phyloP scores from a whole-genome alignment of 192 early-diverging fungal species.

The Fimicolochytrium jonesii region DNA sequence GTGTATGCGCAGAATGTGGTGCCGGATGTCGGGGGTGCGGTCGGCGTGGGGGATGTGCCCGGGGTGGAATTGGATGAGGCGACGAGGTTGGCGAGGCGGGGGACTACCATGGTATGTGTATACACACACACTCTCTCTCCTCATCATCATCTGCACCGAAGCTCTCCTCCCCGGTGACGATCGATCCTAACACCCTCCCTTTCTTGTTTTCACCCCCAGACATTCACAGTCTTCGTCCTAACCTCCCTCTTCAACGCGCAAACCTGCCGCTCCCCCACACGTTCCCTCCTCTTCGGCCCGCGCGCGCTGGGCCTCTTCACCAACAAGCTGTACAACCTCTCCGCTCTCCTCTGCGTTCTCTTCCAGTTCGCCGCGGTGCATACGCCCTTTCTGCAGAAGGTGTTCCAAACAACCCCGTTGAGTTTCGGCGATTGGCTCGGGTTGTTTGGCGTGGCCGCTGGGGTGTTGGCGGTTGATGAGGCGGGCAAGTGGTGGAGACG shows the following conservation, averaged over 20 bases:
- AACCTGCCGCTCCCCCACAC: conserved; percentile 80
- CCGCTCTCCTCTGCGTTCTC: conserved; percentile 71
- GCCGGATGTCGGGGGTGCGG: conserved; percentile 66
- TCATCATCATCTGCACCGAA: background rate
- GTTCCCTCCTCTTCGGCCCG: conserved; percentile 60
- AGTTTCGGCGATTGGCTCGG: conserved; percentile 66
- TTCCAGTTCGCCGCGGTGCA: conserved; percentile 89
- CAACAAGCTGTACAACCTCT: conserved; percentile 87
- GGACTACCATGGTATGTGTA: conserved; percentile 82
- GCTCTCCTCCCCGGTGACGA: too few species aligned
- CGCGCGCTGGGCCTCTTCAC: conserved; percentile 76
- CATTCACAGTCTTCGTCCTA: conserved; percentile 94
- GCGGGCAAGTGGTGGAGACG: conserved; percentile 57
- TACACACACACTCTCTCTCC: background rate
- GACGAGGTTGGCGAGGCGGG: conserved; percentile 52
- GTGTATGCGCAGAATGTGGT: too few species aligned
- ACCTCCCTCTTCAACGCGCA: conserved; percentile 96
- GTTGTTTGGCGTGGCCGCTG: conserved; percentile 64
- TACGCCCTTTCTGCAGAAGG: conserved; percentile 79
- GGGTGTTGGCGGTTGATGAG: conserved; percentile 86
- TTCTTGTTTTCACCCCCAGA: too few species aligned
- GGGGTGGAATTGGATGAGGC: conserved; percentile 48
- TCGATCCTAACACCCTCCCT: too few species aligned
- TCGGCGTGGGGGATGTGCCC: too few species aligned
- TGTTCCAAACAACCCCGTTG: conserved; percentile 91